phyloP scores from a whole-genome alignment of 2,329 filamentous ascomycete species.

The Botrytis tulipae region DNA sequence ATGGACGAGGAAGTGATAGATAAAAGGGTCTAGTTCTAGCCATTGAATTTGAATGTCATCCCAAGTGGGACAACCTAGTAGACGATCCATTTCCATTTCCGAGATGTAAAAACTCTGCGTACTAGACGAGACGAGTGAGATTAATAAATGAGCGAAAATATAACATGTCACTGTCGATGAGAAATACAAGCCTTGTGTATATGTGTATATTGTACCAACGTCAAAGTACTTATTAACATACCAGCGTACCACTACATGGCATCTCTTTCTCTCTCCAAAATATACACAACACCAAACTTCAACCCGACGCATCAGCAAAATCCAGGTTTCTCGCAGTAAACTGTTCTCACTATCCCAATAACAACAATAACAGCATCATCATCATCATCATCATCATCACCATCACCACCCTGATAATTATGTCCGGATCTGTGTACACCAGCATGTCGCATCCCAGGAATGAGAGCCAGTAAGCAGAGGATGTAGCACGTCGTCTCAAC shows the following conservation, averaged over 20 bases:
- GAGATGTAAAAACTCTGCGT: not conserved
- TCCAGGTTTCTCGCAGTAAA: not conserved
- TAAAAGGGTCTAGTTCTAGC: not conserved
- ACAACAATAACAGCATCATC: not conserved
- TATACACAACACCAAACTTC: not conserved
- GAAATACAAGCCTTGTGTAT: not conserved
- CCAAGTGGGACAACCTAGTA: not conserved
- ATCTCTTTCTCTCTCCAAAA: not conserved
- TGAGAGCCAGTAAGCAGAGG: conserved; percentile 9
- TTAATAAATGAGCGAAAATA: not conserved
- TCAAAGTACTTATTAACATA: not conserved
- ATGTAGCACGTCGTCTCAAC: not conserved
- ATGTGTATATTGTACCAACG: not conserved
- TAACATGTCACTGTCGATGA: conserved; percentile 4
- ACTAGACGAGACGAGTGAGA: not conserved
- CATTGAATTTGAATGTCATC: conserved; percentile 9
- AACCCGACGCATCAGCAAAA: not conserved
- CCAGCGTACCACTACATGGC: not conserved
- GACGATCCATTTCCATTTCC: not conserved
- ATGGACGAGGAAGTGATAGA: not conserved
- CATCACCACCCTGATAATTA: not conserved
- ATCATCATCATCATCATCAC: not conserved
- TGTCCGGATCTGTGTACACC: conserved; percentile 1
- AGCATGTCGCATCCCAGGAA: not conserved
- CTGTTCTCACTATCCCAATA: not conserved